Evolutionary conservation across 2,329 filamentous ascomycete species (phyloP), one percentile per base, ranked within the genome.

Genomic region (Microdochium trichocladiopsis): DNA sequence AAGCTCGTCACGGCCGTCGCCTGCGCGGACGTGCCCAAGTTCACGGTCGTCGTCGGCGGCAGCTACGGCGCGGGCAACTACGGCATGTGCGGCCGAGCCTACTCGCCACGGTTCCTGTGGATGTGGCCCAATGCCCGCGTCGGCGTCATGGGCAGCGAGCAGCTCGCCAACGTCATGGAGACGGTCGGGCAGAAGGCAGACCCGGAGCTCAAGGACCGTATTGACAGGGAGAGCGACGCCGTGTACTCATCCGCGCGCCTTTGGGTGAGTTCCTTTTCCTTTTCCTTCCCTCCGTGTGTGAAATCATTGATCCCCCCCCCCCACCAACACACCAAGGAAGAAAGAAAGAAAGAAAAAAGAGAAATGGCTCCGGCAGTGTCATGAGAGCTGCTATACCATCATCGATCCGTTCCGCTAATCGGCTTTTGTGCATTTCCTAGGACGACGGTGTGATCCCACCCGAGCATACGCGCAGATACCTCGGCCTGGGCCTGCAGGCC

Each of bases 51-150:
- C 1, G 86, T 96, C n/a, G 94, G 94, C 23, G 88, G 88, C 25
- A 92, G 87, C 67, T 94, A 94, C 58, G 93, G 93, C 53, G 93
- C 93, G 8, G 94, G 94, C 3, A 99, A 97, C 70, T 99, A 99
- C 66, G 94, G 93, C 62, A 99, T 99, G 94, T 97, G 90, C 66
- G 94, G 94, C 22, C 82, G 94, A 50, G 93, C 94, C 2, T 99
- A 96, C 70, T 83, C 82, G n/a, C 93, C 93, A 0, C 78, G 91
- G 12, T 90, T 97, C 69, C 71, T 97, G 55, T 96, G 90, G 84
- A 95, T 93, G 78, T 99, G 94, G 94, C 94, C 94, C 41, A 96
- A 95, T 61, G 91, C 94, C n/a, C 88, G 88, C 65, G 90, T 96
- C 50, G 90, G 89, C 28, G 92, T 99, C 61, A 99, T 99, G 94